Evolutionary conservation across 2,329 filamentous ascomycete genomes (phyloP).

Genomic region (Epichloe amarillans): DNA sequence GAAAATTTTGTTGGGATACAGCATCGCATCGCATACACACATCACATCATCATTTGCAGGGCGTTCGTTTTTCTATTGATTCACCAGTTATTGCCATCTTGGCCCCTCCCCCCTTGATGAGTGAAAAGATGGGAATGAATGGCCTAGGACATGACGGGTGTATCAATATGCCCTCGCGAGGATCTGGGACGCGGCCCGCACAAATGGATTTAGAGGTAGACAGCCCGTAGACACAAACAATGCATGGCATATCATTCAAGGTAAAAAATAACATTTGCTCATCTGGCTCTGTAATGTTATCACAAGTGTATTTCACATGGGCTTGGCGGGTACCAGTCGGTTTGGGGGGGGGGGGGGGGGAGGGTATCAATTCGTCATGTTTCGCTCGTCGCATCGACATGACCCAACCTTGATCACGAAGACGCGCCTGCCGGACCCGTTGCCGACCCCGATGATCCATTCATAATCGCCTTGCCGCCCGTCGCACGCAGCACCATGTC

Average conservation of each 20-base stretch:
- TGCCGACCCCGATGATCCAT: not conserved
- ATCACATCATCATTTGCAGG: constrained; percentile 14
- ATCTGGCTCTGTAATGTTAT: too few relatives aligned
- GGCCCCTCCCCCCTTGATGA: not conserved
- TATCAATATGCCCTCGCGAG: not conserved
- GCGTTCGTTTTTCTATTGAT: constrained; percentile 13
- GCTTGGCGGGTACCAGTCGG: too few relatives aligned
- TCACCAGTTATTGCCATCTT: not conserved
- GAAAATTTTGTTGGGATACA: constrained; percentile 8
- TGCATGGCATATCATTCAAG: not conserved
- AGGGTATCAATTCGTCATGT: too few relatives aligned
- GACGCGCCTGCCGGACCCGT: too few relatives aligned
- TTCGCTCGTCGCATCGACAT: too few relatives aligned
- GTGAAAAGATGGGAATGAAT: not conserved
- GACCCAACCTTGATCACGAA: not conserved
- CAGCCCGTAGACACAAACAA: not conserved
- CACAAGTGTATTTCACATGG: too few relatives aligned
- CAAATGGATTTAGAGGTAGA: constrained; percentile 1
- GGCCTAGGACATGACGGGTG: not conserved
- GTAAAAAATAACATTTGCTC: too few relatives aligned
- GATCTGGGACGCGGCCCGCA: not conserved
- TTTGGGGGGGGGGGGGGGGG: too few relatives aligned
- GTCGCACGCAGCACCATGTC: constrained; percentile 35
- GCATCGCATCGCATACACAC: not conserved
- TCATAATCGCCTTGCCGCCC: constrained; percentile 14